Base-by-base conservation (phyloP, 257 asterid species). In the Salvia hispanica region DNA sequence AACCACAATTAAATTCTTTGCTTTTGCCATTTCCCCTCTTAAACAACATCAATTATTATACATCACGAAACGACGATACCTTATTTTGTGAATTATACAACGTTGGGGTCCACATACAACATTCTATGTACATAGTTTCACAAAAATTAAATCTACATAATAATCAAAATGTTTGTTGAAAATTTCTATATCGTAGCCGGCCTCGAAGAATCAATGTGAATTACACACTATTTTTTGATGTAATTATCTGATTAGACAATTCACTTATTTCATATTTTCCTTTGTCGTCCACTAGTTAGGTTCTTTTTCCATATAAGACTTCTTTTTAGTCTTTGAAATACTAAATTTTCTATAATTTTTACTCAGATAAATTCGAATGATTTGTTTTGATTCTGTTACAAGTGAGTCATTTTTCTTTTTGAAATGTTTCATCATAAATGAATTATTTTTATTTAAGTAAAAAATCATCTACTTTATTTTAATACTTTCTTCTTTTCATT, bases 101-200 rank as follows among this genome's bases (percentile, higher is more conserved):
- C 39, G 60, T 13, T 57, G 72, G 66, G 73, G 25, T 31, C 71
- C 62, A 18, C 43, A 52, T 6, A 16, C 15, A 18, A 31, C 31
- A 5, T 43, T 44, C 54, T 25, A 25, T 25, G 59, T 71, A 55
- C 55, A 62, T 14, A 14, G 6, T n/a, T 62, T 48, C 15, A 46
- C 45, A 47, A 28, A 34, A 61, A 59, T 2, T 25, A 25, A 70
- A 15, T 60, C 68, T 67, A 48, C 5, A 4, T 43, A 50, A 39
- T 46, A 61, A 52, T 40, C 15, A 55, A 55, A 45, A 52, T 53
- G 33, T 18, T 37, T 54, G 50, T 13, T 36, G 56, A 47, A 2
- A 58, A 66, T 58, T 65, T 65, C 63, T 50, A 73, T 40, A 66
- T 50, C n/a, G 42, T 59, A 73, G 69, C 69, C 58, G 69, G 73